Evolutionary conservation across 139 green algal genomes (phyloP).

Genomic region (Chlamydomonas asymmetrica): DNA sequence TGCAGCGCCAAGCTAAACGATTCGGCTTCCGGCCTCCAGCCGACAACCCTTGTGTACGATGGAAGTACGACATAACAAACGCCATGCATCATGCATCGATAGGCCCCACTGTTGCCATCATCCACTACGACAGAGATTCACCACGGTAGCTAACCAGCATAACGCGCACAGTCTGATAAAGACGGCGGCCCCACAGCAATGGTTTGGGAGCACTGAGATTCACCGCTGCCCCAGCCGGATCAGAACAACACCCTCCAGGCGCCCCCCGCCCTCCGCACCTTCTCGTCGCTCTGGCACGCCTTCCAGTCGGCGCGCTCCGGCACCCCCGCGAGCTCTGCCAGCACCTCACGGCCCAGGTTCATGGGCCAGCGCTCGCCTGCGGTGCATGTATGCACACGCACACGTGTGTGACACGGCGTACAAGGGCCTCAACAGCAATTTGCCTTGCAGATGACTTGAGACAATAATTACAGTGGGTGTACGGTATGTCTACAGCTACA

Average conservation of each 20-base stretch:
- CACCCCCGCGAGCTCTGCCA: constrained; percentile 67
- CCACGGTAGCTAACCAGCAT: constrained; percentile 76
- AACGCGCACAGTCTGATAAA: background rate
- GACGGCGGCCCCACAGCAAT: background rate
- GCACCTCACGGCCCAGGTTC: constrained; percentile 74
- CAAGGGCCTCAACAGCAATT: no score
- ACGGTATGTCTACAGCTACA: no score
- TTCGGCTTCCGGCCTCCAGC: no score
- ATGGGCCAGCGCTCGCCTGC: constrained; percentile 71
- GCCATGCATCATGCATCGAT: no score
- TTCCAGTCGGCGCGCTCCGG: constrained; percentile 88
- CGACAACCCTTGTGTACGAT: no score
- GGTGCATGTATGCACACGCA: background rate
- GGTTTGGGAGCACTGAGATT: background rate
- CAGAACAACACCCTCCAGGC: constrained; percentile 4
- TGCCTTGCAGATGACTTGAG: no score
- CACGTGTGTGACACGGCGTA: no score
- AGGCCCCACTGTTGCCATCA: no score
- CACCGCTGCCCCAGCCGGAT: background rate
- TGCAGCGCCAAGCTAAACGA: no score
- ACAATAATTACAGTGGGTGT: no score
- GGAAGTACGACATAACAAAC: no score
- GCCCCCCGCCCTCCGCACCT: constrained; percentile 23
- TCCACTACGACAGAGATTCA: no score
- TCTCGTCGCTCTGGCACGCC: constrained; percentile 50